phyloP scores from a whole-genome alignment of 768 basidiomycete genomes.

The Myochromella boudieri region DNA sequence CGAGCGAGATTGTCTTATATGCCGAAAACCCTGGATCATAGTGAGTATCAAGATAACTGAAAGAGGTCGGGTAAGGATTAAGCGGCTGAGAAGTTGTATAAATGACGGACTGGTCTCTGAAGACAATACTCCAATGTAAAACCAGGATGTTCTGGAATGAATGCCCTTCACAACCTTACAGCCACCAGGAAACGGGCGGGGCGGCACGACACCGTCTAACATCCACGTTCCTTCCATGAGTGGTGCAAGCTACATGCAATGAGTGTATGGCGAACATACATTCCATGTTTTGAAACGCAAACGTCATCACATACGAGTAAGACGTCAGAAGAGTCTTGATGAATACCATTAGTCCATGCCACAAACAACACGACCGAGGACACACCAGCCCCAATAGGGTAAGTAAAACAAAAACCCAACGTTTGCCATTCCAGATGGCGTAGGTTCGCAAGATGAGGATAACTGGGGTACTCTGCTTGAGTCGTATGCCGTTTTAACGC shows the following conservation, averaged over 20 bases:
- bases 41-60: not conserved
- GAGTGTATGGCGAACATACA: not conserved
- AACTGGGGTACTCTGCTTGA: not conserved
- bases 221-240: not conserved
- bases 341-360: not conserved
- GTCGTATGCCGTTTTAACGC: not conserved
- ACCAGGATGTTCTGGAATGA: not conserved
- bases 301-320: not conserved
- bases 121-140: not conserved
- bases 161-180: not conserved
- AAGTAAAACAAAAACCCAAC: slow-evolving; percentile 1
- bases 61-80: too few species aligned
- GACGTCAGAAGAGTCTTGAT: not conserved
- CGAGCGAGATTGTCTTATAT: not conserved
- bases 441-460: slow-evolving; percentile 10
- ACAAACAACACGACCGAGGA: too few species aligned
- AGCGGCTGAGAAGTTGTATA: too few species aligned
- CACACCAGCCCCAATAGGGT: not conserved
- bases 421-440: slow-evolving; percentile 9
- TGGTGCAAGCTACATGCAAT: not conserved
- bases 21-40: slow-evolving; percentile 1
- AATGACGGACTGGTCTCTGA: slow-evolving; percentile 7
- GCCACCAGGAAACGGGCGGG: not conserved
- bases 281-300: not conserved
- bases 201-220: not conserved